These are phyloP conservation scores for Recurvomyces mirabilis DNA, from an alignment of 495 filamentous ascomycete genomes.

Conservation along the genomic window DNA sequence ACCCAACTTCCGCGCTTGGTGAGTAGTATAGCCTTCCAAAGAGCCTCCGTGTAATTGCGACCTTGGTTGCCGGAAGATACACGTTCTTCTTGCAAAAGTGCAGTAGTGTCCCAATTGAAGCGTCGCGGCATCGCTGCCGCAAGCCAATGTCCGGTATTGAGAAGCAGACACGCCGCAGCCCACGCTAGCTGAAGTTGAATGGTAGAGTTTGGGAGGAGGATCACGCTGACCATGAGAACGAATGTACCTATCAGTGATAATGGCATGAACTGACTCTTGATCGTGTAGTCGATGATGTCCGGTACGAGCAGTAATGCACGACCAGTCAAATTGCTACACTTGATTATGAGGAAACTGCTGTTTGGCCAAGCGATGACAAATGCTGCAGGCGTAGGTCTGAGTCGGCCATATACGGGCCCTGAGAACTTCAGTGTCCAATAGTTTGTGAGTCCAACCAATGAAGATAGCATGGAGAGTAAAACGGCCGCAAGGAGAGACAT, in stretches of 20 bases:
- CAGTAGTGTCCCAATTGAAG: constrained; percentile 31
- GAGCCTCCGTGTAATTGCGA: constrained; percentile 27
- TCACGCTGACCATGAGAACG: constrained; percentile 37
- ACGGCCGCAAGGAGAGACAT: too few species aligned
- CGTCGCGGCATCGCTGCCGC: constrained; percentile 33
- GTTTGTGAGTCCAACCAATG: too few species aligned
- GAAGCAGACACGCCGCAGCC: constrained; percentile 33
- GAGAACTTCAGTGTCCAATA: too few species aligned
- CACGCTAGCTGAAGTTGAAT: constrained; percentile 30
- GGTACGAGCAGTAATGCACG: constrained; percentile 16
- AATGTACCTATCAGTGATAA: constrained; percentile 35
- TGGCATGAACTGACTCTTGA: constrained; percentile 29
- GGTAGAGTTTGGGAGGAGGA: constrained; percentile 33
- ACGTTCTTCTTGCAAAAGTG: constrained; percentile 23
- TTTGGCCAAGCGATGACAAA: too few species aligned
- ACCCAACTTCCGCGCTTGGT: constrained; percentile 32
- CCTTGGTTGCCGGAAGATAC: constrained; percentile 19
- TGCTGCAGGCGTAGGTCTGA: too few species aligned
- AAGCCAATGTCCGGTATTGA: constrained; percentile 35
- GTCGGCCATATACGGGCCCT: too few species aligned
- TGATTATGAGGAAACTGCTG: too few species aligned
- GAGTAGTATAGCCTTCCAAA: constrained; percentile 35
- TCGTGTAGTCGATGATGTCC: constrained; percentile 29
- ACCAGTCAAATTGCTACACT: too few species aligned
- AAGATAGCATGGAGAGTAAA: too few species aligned